Conservation (phyloP, 176 grass and related monocot genomes). For the Otatea glauca region DNA sequence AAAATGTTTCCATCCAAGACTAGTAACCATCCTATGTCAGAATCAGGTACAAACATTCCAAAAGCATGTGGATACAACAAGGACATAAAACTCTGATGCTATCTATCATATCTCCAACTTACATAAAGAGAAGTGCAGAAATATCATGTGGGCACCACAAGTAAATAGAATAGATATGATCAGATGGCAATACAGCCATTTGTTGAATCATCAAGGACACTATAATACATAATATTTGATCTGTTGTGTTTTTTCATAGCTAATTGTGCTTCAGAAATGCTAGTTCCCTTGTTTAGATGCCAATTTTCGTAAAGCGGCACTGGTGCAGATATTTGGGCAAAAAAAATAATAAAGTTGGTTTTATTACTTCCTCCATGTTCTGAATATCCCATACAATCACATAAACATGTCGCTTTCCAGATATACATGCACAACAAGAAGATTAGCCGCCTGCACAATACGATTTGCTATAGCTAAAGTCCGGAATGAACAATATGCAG, state of each 20-base stretch:
- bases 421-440: too few relatives aligned
- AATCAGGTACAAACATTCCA: constrained; percentile 19
- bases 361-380: background rate
- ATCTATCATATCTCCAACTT: background rate
- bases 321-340: background rate
- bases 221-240: constrained; percentile 5
- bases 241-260: background rate
- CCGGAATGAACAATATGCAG: too few relatives aligned
- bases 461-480: too few relatives aligned
- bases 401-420: too few relatives aligned
- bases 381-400: background rate
- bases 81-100: background rate
- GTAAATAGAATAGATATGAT: background rate
- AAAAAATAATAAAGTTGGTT: background rate
- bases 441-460: too few relatives aligned
- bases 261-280: background rate
- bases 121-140: background rate
- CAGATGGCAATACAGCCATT: background rate
- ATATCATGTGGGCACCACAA: background rate
- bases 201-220: background rate
- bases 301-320: background rate
- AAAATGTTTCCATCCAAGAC: background rate
- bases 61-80: background rate
- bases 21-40: constrained; percentile 11
- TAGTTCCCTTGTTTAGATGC: background rate